Conservation (phyloP, 768 basidiomycete species). For the Collybia sp. region DNA sequence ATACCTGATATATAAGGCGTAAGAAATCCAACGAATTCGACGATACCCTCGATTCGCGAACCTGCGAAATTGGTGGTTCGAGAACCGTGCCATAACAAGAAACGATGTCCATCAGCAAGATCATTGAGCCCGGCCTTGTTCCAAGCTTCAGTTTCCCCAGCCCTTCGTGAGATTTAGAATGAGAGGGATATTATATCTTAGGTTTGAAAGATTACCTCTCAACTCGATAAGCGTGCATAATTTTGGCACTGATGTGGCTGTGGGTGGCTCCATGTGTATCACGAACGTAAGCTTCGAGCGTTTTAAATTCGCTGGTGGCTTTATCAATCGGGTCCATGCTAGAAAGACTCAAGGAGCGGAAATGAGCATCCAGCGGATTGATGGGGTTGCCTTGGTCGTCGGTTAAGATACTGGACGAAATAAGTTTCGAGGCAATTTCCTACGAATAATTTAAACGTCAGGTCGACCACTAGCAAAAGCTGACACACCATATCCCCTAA, state of each 20-base stretch:
- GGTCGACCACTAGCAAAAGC: neutral
- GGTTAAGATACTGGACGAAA: conserved; percentile 27
- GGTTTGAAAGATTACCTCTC: conserved; percentile 35
- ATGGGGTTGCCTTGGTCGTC: conserved; percentile 43
- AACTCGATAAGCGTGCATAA: conserved; percentile 48
- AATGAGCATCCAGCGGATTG: conserved; percentile 54
- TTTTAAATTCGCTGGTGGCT: conserved; percentile 39
- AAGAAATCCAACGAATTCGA: no score
- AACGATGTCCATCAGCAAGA: conserved; percentile 41
- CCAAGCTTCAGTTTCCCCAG: conserved; percentile 30
- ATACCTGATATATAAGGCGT: conserved; percentile 32
- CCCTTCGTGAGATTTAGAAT: conserved; percentile 9
- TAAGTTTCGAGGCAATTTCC: conserved; percentile 58
- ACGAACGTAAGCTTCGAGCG: conserved; percentile 40
- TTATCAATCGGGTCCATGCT: conserved; percentile 42
- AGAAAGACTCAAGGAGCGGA: conserved; percentile 47
- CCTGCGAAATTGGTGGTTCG: conserved; percentile 61
- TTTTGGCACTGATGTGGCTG: conserved; percentile 31
- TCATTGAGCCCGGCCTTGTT: conserved; percentile 38
- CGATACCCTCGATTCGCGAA: conserved; percentile 8
- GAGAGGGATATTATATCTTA: neutral
- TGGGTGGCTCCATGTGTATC: conserved; percentile 60
- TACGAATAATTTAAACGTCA: conserved; percentile 11
- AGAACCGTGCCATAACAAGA: conserved; percentile 63
- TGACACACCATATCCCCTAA: conserved; percentile 55